Evolutionary conservation across 164 flowering plant species (phyloP), one percentile per base, ranked within the genome.

Genomic region (Liriodendron chinense): DNA sequence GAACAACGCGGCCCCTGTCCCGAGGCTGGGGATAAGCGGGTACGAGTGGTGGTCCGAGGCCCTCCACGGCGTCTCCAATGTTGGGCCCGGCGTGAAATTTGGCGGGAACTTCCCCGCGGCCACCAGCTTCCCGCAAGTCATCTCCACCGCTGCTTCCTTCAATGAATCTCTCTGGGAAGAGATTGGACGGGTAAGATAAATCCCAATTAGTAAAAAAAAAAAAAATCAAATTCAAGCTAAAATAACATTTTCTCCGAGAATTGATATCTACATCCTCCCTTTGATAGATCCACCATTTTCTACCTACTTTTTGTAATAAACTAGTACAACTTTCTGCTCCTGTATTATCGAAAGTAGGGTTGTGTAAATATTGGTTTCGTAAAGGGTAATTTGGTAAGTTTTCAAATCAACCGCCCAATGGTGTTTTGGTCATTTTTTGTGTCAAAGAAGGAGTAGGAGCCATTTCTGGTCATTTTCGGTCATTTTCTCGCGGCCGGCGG

Each of bases 31-130:
- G 64, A 88, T 95, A 65, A 73, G 72, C 56, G 88, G 88, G 16
- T 93, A 95, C 71, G 94, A 91, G 82, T 95, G 98, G 98, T 93
- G 98, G 98, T 92, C 96, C 7, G 98, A 94, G 89, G 97, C 92
- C 1, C 88, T 94, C 62, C 98, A 94, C 65, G 98, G 98, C 1
- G 91, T 95, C 6, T 92, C 98, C 22, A 86, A 89, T 75, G 92
- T 86, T 70, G 98, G 98, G 0, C 97, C 98, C 0, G 98, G 98
- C 8, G 85, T 89, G 2, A 84, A 75, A 72, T 95, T 93, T 68
- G 87, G 83, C 9, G 93, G 92, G 53, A 72, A 48, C 34, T 87
- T 87, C 75, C 93, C 92, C 6, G 94, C 80, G 0, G 96, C 99
- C 75, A 95, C 98, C 61, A 93, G 89, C 80, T 95, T 95, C 81